Percentiles rank a stretch among this genome's conserved stretches.
Conservation (phyloP, 2,329 filamentous ascomycete genomes). For the Dactylellina sp. region DNA sequence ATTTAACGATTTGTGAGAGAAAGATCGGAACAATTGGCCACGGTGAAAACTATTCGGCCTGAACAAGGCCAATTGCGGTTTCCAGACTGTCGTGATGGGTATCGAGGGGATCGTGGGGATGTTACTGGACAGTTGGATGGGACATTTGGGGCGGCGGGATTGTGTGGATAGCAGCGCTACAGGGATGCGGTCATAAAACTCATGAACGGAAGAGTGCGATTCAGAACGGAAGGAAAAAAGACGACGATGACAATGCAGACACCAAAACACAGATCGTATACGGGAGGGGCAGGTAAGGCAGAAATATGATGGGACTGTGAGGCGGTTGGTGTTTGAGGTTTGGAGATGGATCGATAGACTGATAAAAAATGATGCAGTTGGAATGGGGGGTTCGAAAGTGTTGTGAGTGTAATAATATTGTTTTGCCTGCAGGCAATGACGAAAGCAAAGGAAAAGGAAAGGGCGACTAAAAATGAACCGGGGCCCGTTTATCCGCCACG, state of each 20-base stretch:
- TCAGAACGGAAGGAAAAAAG: slow-evolving; percentile 1
- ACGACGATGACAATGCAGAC: not conserved
- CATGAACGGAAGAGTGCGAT: slow-evolving; percentile 20
- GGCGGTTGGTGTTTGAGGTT: slow-evolving; percentile 38
- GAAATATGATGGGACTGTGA: slow-evolving; percentile 3
- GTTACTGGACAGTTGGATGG: slow-evolving; percentile 20
- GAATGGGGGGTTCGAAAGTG: slow-evolving; percentile 40
- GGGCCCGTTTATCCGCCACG: slow-evolving; percentile 53
- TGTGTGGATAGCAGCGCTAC: slow-evolving; percentile 24
- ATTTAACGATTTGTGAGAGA: not conserved
- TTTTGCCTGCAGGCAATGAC: slow-evolving; percentile 34
- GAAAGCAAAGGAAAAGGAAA: slow-evolving; percentile 26
- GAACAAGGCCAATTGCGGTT: slow-evolving; percentile 8
- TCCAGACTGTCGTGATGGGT: not conserved
- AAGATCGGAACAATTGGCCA: slow-evolving; percentile 15
- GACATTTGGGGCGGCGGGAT: slow-evolving; percentile 36
- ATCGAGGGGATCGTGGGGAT: slow-evolving; percentile 10
- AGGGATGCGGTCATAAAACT: slow-evolving; percentile 37
- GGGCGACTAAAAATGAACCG: slow-evolving; percentile 26
- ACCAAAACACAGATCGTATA: slow-evolving; percentile 13
- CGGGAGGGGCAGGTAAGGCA: slow-evolving; percentile 1
- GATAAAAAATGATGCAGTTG: not conserved
- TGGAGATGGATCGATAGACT: slow-evolving; percentile 8
- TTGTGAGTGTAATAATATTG: no score
- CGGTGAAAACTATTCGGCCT: not conserved